phyloP scores from a whole-genome alignment of 306 rosid genomes.

The apple (Malus domestica) region DNA sequence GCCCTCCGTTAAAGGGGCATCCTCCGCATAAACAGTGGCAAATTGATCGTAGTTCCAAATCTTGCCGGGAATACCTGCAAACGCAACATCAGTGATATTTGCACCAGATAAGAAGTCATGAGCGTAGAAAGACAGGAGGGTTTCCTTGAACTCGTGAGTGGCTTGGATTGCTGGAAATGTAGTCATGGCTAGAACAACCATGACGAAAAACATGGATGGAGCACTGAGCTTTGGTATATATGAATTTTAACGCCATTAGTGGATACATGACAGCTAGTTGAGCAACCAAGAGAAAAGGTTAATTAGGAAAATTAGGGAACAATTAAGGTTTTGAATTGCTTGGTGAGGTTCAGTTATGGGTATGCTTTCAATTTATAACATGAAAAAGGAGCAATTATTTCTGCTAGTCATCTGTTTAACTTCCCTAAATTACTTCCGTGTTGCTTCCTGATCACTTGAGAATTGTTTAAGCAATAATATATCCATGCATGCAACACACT shows the following conservation, averaged over 20 bases:
- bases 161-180: neutral
- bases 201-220: neutral
- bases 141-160: constrained; percentile 1
- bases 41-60: constrained; percentile 11
- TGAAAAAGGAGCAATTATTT: neutral
- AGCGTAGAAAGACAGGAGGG: constrained; percentile 4
- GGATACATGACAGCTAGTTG: neutral
- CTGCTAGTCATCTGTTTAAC: no score
- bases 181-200: neutral
- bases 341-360: neutral
- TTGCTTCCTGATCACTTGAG: no score
- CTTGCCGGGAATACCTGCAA: constrained; percentile 20
- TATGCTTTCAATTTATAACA: no score
- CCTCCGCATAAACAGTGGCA: constrained; percentile 11
- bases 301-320: no score
- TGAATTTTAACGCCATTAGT: neutral
- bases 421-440: no score
- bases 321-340: neutral
- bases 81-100: constrained; percentile 4
- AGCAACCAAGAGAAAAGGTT: neutral
- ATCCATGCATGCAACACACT: neutral
- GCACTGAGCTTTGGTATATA: neutral
- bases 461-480: neutral
- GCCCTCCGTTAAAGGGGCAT: constrained; percentile 15
- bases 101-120: constrained; percentile 15